A percentile compares a stretch with the other conserved stretches of the same genome.
phyloP scores from a whole-genome alignment of 139 green algal genomes.

The Limnomonas spitsbergensis region DNA sequence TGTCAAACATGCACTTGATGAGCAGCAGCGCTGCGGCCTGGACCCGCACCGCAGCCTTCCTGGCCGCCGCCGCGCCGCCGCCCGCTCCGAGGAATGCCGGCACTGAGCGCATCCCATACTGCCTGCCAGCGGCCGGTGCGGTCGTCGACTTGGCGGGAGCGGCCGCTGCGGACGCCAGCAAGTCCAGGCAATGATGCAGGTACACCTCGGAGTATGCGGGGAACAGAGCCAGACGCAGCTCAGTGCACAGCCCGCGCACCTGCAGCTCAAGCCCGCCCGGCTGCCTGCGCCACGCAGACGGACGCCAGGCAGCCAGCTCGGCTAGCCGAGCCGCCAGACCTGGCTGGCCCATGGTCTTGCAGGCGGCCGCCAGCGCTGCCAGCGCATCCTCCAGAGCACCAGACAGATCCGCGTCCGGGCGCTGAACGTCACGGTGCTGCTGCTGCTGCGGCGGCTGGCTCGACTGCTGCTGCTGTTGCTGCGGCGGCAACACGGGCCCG shows the following conservation, averaged over 20 bases:
- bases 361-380: not conserved
- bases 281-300: not conserved
- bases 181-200: slow-evolving; percentile 12
- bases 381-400: not conserved
- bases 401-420: not conserved
- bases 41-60: not conserved
- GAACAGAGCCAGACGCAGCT: not conserved
- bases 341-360: not conserved
- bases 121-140: not conserved
- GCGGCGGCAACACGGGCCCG: not conserved
- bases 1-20: not conserved
- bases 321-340: not conserved
- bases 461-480: not conserved
- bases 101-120: not conserved
- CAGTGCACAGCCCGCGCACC: not conserved
- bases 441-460: not conserved
- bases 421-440: not conserved
- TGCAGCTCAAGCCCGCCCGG: not conserved
- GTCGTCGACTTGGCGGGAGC: not conserved
- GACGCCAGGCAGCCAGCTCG: not conserved
- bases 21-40: not conserved
- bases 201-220: not conserved
- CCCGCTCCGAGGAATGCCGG: too few relatives aligned
- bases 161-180: not conserved
- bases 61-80: too few relatives aligned